Evolutionary conservation across 345 rosid species (phyloP), one percentile per base, ranked within the genome.

Genomic region (Odontarrhena argentea): DNA sequence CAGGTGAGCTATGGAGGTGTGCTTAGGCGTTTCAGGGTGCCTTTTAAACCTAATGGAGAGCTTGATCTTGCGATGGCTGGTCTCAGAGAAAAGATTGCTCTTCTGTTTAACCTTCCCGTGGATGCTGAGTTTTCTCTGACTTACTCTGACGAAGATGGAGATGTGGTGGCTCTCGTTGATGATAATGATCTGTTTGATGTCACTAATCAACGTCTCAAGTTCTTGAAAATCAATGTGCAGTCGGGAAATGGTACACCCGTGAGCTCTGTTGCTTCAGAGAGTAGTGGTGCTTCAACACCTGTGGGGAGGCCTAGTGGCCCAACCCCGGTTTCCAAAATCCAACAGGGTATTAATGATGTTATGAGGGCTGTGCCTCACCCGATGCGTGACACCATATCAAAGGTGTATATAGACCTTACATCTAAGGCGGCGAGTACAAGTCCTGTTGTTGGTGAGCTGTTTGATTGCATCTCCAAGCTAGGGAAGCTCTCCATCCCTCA

Each of bases 131-230:
- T 87, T 44, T 67, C 65, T 10, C 76, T 94, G 64, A 94, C 90
- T 26, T 94, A 93, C 71, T 48, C 83, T 8, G 98, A 93, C 72
- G 98, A 93, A 78, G 97, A 93, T 77, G 97, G 89, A 14, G 99
- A 94, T 72, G 70, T 77, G 22, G 93, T 94, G 28, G 78, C 91
- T 6, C 90, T 94, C 24, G 84, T 85, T 22, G 90, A 91, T 58
- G 86, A 94, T 62, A 77, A 74, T 70, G 99, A 94, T 71, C 77
- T 94, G 54, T 15, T 45, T 42, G 97, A 88, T 77, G 90, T 83
- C 37, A 80, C 83, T 71, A 85, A 71, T 66, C 99, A 94, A 68
- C 52, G 68, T 8, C 86, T 94, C 22, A 94, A 87, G 73, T 88
- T 83, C 77, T 80, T 91, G 46, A 91, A 79, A 76, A 79, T 91